Conservation (phyloP, 495 filamentous ascomycete genomes). For the Terfezia claveryi region DNA sequence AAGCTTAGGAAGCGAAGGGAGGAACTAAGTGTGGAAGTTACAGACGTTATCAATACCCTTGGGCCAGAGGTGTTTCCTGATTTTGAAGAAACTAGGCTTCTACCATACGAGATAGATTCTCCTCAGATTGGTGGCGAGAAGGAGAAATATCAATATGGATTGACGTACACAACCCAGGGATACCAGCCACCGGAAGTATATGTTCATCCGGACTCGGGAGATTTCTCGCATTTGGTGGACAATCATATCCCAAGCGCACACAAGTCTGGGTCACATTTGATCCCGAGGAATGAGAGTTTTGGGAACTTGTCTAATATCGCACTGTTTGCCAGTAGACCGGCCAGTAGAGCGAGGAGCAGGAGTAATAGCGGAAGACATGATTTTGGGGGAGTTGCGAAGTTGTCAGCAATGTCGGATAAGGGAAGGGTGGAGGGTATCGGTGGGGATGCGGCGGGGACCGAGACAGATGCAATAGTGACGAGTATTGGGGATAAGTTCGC, state of each 20-base stretch:
- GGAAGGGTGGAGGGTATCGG: neutral
- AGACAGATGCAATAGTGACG: constrained; percentile 55
- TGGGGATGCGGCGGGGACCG: constrained; percentile 21
- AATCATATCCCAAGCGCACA: neutral
- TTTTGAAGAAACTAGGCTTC: constrained; percentile 36
- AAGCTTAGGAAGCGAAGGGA: constrained; percentile 53
- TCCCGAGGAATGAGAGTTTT: constrained; percentile 85
- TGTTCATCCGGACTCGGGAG: constrained; percentile 4
- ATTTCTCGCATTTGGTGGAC: constrained; percentile 5
- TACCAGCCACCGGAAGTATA: neutral
- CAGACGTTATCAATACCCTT: constrained; percentile 77
- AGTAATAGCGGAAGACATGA: constrained; percentile 34
- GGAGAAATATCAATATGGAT: constrained; percentile 3
- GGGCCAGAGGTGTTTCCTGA: constrained; percentile 94
- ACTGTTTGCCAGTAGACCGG: constrained; percentile 71
- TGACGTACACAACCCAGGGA: neutral
- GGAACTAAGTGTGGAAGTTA: constrained; percentile 56
- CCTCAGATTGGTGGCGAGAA: constrained; percentile 9
- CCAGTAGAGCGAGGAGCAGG: constrained; percentile 46
- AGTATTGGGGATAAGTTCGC: constrained; percentile 77
- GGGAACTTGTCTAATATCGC: constrained; percentile 64
- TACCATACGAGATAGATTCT: constrained; percentile 7
- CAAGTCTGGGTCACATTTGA: constrained; percentile 1
- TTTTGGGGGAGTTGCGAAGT: constrained; percentile 35
- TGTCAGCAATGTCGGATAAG: constrained; percentile 44